Evolutionary conservation across 805 yeast species (phyloP), one percentile per base, ranked within the genome.

Genomic region (Candida coleopterorum): DNA sequence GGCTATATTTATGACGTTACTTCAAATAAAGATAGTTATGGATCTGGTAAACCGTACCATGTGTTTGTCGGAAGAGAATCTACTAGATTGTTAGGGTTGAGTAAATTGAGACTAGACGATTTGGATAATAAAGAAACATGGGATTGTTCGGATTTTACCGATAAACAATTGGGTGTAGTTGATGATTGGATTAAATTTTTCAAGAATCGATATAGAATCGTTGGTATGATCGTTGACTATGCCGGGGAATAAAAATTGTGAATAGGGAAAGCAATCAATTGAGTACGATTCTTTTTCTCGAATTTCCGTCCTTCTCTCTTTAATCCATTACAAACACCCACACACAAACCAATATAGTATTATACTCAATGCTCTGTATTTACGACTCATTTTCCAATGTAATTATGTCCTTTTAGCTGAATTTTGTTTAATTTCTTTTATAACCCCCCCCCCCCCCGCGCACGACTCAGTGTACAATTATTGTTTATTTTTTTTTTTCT

Each of bases 1-100:
- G 93, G 95, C 15, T 69, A 68, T 2, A 76, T 87, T 9, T 87
- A 85, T 55, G 96, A 86, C 50, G 96, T 87, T 8, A 72, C 85
- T 0, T 53, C 63, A 31, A 86, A 85, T 50, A 47, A 55, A 9
- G 75, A 72, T 11, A 80, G 79, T 26, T 86, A 86, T 53, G 96
- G 95, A 0, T 81, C 81, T 3, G 89, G 88, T 0, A 74, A 77
- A 41, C 78, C 81, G 16, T 87, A 86, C 57, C 79, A 77, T 49
- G 75, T 69, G 6, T 68, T 86, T 28, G 85, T 79, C 8, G 96
- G 90, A 4, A 76, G 74, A 44, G 96, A 86, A 47, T 85, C 85
- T 16, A 75, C 85, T 23, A 63, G 93, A 40, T 82, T 90, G 2
- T 62, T 86, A 36, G 96, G 85, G 2, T 74, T 79, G 49, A 79